Evolutionary conservation across 208 protist genomes (phyloP).

Genomic region (Trypanosoma grayi): DNA sequence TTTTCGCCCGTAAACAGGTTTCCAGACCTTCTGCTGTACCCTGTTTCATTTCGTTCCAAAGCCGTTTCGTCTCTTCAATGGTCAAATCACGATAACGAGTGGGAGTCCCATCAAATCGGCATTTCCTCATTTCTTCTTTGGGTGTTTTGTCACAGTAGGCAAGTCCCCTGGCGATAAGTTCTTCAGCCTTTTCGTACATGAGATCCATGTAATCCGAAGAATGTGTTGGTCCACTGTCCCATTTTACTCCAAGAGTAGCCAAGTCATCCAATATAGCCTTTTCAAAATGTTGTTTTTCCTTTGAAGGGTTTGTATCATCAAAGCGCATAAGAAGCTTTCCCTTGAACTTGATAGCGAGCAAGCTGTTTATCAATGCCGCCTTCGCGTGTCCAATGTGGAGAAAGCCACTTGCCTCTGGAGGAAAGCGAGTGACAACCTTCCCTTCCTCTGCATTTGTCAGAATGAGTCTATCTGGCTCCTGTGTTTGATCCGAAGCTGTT

Average conservation of each 20-base stretch:
- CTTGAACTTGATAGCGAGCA: slow-evolving; percentile 95
- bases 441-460: slow-evolving; percentile 84
- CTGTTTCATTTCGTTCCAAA: slow-evolving; percentile 96
- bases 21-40: slow-evolving; percentile 82
- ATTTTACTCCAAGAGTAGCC: slow-evolving; percentile 85
- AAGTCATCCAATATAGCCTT: slow-evolving; percentile 96
- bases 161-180: slow-evolving; percentile 89
- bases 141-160: slow-evolving; percentile 98
- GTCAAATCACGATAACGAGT: slow-evolving; percentile 83
- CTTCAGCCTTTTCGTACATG: slow-evolving; percentile 86
- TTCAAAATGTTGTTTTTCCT: slow-evolving; percentile 97
- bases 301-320: slow-evolving; percentile 99
- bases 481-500: neutral
- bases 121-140: slow-evolving; percentile 93
- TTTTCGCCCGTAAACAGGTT: slow-evolving; percentile 97
- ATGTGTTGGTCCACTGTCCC: slow-evolving; percentile 88
- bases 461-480: slow-evolving; percentile 70
- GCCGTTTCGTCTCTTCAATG: slow-evolving; percentile 95
- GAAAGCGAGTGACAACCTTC: slow-evolving; percentile 95
- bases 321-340: slow-evolving; percentile 99
- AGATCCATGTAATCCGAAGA: slow-evolving; percentile 98
- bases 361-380: slow-evolving; percentile 97
- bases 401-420: slow-evolving; percentile 97
- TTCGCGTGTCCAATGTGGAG: slow-evolving; percentile 99
- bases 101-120: slow-evolving; percentile 90